Conservation (phyloP, 163 green algal genomes). For the Scenedesmus sp. region DNA sequence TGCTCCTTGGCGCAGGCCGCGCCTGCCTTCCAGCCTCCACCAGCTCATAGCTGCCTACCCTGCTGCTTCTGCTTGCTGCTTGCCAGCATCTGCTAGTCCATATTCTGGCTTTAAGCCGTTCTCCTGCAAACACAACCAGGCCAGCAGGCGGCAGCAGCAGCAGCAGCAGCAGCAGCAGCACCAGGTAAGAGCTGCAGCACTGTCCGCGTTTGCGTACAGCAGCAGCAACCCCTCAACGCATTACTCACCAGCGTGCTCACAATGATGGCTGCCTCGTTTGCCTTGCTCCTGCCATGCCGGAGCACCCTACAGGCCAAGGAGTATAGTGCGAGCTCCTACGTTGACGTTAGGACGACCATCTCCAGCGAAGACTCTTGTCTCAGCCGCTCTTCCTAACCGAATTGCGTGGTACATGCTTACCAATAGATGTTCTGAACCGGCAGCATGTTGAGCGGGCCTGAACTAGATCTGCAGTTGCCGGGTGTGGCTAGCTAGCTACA, state of each 20-base stretch:
- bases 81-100: conserved; percentile 43
- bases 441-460: background rate
- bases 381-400: background rate
- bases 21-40: background rate
- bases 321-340: background rate
- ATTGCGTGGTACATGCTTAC: background rate
- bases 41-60: background rate
- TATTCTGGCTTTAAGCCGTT: conserved; percentile 49
- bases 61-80: conserved; percentile 48
- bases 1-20: background rate
- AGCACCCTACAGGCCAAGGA: conserved; percentile 54
- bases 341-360: no score
- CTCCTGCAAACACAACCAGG: conserved; percentile 9
- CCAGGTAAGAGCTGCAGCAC: background rate
- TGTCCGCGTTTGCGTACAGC: background rate
- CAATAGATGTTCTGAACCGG: conserved; percentile 18
- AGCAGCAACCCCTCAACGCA: background rate
- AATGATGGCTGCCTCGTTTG: conserved; percentile 68
- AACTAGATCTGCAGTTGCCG: background rate
- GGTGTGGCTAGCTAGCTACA: no score
- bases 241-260: conserved; percentile 56
- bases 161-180: background rate
- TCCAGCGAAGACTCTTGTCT: background rate
- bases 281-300: conserved; percentile 62
- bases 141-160: conserved; percentile 4